Evolutionary conservation across 2,329 filamentous ascomycete genomes (phyloP).

Genomic region (Cladosporium sp.): DNA sequence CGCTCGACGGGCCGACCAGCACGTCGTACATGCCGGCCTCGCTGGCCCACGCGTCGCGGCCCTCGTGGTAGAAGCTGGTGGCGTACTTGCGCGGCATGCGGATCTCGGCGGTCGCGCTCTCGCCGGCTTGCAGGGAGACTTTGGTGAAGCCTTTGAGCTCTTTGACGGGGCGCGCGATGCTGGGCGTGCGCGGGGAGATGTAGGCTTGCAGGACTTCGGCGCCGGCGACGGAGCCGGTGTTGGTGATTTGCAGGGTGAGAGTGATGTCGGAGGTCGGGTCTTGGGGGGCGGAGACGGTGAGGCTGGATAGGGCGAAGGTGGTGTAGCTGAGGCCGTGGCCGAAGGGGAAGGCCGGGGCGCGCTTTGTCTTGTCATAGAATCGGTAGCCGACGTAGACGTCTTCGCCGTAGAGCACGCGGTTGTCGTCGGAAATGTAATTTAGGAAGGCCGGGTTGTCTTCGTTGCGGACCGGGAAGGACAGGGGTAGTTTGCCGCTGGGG

Average conservation of each 20-base stretch:
- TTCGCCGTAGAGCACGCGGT: constrained; percentile 69
- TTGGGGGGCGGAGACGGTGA: constrained; percentile 51
- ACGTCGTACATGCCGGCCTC: constrained; percentile 67
- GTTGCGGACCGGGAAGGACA: constrained; percentile 62
- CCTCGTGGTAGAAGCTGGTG: constrained; percentile 70
- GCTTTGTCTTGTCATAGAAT: constrained; percentile 65
- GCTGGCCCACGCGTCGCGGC: constrained; percentile 62
- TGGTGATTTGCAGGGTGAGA: constrained; percentile 53
- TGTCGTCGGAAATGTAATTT: constrained; percentile 72
- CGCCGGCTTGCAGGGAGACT: constrained; percentile 58
- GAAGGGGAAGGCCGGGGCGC: constrained; percentile 69
- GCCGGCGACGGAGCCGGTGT: constrained; percentile 59
- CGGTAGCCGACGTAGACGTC: constrained; percentile 72
- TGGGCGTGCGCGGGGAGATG: constrained; percentile 62
- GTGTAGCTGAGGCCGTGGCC: constrained; percentile 79
- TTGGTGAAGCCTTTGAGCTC: constrained; percentile 71
- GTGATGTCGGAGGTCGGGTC: constrained; percentile 42
- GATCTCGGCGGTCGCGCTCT: constrained; percentile 59
- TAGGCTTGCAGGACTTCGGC: constrained; percentile 69
- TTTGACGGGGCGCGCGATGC: constrained; percentile 66
- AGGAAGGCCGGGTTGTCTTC: constrained; percentile 64
- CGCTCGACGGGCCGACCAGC: constrained; percentile 60
- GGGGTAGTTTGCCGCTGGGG: constrained; percentile 71
- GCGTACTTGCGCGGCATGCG: constrained; percentile 63
- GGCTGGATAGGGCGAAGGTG: constrained; percentile 63